Evolutionary conservation across 805 yeast species (phyloP).

Genomic region (Candida nonsorbophila): DNA sequence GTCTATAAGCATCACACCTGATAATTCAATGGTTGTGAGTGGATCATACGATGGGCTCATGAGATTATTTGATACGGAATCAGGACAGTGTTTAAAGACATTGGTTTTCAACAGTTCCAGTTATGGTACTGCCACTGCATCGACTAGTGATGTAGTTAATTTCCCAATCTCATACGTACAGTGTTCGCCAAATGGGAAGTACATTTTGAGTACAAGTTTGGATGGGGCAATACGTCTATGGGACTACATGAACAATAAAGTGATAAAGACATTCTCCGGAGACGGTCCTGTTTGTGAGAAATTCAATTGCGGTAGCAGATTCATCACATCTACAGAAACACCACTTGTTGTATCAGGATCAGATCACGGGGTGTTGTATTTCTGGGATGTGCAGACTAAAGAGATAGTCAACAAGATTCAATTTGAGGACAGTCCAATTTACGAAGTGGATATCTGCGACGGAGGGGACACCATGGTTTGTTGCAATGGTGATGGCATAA

Average conservation of each 20-base stretch:
- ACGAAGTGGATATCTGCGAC: conserved; percentile 35
- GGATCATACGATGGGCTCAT: conserved; percentile 91
- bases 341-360: conserved; percentile 57
- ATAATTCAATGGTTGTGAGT: conserved; percentile 76
- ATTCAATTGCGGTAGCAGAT: conserved; percentile 48
- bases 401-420: conserved; percentile 29
- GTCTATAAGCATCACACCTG: conserved; percentile 66
- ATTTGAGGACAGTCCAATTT: conserved; percentile 7
- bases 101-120: conserved; percentile 70
- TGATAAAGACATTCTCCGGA: conserved; percentile 64
- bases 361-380: conserved; percentile 48
- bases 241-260: conserved; percentile 80
- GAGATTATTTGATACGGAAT: conserved; percentile 78
- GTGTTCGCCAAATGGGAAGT: conserved; percentile 78
- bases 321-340: conserved; percentile 31
- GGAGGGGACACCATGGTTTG: conserved; percentile 31
- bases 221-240: conserved; percentile 79
- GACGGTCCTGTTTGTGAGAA: conserved; percentile 40
- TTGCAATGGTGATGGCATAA: conserved; percentile 18
- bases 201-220: conserved; percentile 67
- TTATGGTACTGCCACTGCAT: conserved; percentile 54
- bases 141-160: conserved; percentile 40
- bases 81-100: conserved; percentile 91
- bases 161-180: conserved; percentile 73
- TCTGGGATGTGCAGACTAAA: conserved; percentile 65